Base-by-base conservation (phyloP, 176 grass and related monocot species). In the Cenchrus purpureus region DNA sequence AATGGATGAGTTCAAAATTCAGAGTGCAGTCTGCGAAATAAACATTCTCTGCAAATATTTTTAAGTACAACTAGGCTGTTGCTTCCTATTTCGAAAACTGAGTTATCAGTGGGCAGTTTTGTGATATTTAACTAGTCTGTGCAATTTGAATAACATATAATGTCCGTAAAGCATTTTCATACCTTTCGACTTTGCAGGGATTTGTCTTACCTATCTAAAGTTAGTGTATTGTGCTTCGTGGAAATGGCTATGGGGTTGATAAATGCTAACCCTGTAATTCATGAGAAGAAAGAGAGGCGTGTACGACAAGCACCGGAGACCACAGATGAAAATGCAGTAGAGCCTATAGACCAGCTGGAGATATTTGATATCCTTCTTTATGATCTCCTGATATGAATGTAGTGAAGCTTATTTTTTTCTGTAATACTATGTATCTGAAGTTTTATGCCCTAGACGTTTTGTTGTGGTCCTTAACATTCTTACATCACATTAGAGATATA, bases 401-500 rank as follows among this genome's bases (percentile, higher is more conserved):
- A 54, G 2, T 66, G 15, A 37, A 68, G 66, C 61, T 80, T 87
- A 1, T 40, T 45, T 76, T 81, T 54, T 40, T 71, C 5, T 25
- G 19, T 80, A 31, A 31, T 84, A 25, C 19, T 52, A 45, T 85
- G 16, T 52, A 78, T 68, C 34, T 79, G 28, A 44, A 28, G 59
- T 34, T 71, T 7, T 80, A 7, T 76, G 15, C 65, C 49, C 29
- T 59, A 57, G 75, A 66, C 9, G 58, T 71, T 74, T 75, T 74
- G 52, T 87, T 90, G 68, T 58, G 43, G 54, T 83, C 76, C 92
- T 98, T 94, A 96, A 77, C 10, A 45, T 84, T 94, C 80, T 83
- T 73, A 98, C 92, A 98, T 89, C 91, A 96, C 89, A 94, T 98
- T 79, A 96, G 97, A 96, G 97, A 98, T 84, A 98, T 98, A 89